These are phyloP conservation scores for Colletotrichum tofieldiae DNA, from an alignment of 2,329 filamentous ascomycete genomes.

Conservation along the genomic window DNA sequence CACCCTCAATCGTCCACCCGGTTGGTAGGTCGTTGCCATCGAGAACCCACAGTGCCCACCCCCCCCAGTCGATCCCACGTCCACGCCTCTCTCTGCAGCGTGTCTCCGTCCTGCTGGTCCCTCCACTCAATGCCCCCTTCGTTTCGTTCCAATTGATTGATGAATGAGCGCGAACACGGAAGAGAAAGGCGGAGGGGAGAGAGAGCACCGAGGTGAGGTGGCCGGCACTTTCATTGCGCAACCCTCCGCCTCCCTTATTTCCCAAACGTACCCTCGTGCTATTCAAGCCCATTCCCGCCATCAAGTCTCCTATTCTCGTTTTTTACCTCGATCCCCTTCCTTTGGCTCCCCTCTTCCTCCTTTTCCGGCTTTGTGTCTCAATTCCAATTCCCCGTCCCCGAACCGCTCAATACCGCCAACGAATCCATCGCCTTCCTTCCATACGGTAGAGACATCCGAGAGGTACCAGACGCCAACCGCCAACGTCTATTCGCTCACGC, in stretches of 20 bases:
- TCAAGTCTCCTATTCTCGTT: constrained; percentile 11
- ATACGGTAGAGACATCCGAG: constrained; percentile 22
- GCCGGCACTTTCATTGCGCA: constrained; percentile 22
- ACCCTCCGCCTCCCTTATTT: constrained; percentile 32
- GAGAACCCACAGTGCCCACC: neutral
- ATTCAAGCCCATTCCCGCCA: constrained; percentile 20
- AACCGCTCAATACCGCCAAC: constrained; percentile 15
- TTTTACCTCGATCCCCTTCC: neutral
- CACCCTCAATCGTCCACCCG: constrained; percentile 14
- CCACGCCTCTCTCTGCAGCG: constrained; percentile 1
- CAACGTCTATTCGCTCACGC: constrained; percentile 17
- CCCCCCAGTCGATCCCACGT: constrained; percentile 1
- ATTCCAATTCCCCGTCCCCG: constrained; percentile 8
- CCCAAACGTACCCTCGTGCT: constrained; percentile 31
- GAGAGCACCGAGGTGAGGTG: neutral
- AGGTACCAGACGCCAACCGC: neutral
- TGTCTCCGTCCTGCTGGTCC: constrained; percentile 19
- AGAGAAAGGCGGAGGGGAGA: constrained; percentile 1
- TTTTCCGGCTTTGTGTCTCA: constrained; percentile 1
- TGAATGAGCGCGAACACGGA: constrained; percentile 1
- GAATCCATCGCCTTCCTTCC: constrained; percentile 23
- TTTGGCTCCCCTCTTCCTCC: neutral
- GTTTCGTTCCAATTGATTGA: constrained; percentile 18
- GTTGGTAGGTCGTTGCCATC: constrained; percentile 7
- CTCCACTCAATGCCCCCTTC: constrained; percentile 30